A percentile compares a stretch with the other conserved stretches of the same genome.
Evolutionary conservation across 495 filamentous ascomycete species (phyloP).

Genomic region (Tuber aestivum): DNA sequence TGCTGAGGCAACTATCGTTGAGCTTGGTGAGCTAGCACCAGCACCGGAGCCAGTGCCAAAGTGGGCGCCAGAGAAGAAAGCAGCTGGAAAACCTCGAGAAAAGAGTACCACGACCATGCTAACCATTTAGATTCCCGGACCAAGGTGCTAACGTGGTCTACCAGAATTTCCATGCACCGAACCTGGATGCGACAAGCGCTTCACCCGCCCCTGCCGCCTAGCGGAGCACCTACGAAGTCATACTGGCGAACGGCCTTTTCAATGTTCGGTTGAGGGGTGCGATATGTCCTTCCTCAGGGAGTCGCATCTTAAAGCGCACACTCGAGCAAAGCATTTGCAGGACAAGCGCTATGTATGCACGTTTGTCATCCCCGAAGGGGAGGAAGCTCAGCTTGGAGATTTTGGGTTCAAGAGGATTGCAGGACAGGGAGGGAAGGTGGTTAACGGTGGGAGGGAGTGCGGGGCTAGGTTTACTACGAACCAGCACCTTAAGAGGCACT

Average conservation of each 20-base stretch:
- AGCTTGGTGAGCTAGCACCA: not conserved
- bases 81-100: conserved; percentile 21
- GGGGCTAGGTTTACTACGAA: conserved; percentile 38
- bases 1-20: not conserved
- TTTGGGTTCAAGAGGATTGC: conserved; percentile 40
- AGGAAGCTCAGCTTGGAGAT: conserved; percentile 30
- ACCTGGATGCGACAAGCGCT: conserved; percentile 68
- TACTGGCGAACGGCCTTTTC: conserved; percentile 61
- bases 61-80: conserved; percentile 12
- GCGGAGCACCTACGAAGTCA: conserved; percentile 75
- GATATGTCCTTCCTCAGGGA: conserved; percentile 63
- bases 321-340: conserved; percentile 38
- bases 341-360: conserved; percentile 31
- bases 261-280: conserved; percentile 65
- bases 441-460: conserved; percentile 21
- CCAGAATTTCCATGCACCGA: conserved; percentile 58
- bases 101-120: conserved; percentile 6
- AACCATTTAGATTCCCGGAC: not conserved
- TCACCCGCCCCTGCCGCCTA: conserved; percentile 74
- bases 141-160: not conserved
- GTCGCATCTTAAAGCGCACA: conserved; percentile 40
- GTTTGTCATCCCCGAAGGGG: conserved; percentile 30
- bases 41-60: not conserved
- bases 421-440: conserved; percentile 9
- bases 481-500: conserved; percentile 44